phyloP scores from a whole-genome alignment of 139 green algal genomes.

The Closterium sp. region DNA sequence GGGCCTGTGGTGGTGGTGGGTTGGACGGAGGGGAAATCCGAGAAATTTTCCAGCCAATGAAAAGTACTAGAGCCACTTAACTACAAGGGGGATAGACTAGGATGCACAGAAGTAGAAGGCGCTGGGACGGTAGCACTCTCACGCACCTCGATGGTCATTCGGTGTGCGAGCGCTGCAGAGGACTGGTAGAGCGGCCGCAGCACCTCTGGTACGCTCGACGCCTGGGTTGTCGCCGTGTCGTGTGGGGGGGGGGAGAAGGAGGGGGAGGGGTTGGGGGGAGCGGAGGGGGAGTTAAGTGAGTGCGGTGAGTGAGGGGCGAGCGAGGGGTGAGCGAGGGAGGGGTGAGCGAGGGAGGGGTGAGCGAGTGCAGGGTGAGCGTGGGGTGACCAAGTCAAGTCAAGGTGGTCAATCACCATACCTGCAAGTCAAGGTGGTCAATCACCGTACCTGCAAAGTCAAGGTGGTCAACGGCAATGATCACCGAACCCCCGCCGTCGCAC shows the following conservation, averaged over 20 bases:
- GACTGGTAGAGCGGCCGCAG: conserved; percentile 46
- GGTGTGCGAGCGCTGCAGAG: conserved; percentile 31
- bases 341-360: too few relatives aligned
- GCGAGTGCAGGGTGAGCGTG: too few relatives aligned
- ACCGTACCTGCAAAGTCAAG: conserved; percentile 39
- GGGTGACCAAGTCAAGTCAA: not conserved
- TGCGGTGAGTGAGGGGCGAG: too few relatives aligned
- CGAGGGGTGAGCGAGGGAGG: too few relatives aligned
- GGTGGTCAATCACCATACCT: not conserved
- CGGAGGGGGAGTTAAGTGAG: not conserved
- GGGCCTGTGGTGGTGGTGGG: conserved; percentile 23
- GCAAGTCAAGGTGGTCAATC: not conserved
- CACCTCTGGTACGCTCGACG: conserved; percentile 41
- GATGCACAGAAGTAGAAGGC: not conserved
- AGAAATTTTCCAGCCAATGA: too few relatives aligned
- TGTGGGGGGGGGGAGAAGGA: not conserved
- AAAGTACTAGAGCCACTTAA: too few relatives aligned
- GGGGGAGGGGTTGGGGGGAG: not conserved
- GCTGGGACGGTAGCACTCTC: too few relatives aligned
- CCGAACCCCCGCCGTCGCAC: conserved; percentile 28
- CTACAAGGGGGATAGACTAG: too few relatives aligned
- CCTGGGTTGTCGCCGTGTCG: conserved; percentile 1
- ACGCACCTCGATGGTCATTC: conserved; percentile 45
- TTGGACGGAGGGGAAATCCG: too few relatives aligned
- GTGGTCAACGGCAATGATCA: conserved; percentile 41